phyloP scores from a whole-genome alignment of 2,329 filamentous ascomycete species.

The Coniochaeta ligniaria region DNA sequence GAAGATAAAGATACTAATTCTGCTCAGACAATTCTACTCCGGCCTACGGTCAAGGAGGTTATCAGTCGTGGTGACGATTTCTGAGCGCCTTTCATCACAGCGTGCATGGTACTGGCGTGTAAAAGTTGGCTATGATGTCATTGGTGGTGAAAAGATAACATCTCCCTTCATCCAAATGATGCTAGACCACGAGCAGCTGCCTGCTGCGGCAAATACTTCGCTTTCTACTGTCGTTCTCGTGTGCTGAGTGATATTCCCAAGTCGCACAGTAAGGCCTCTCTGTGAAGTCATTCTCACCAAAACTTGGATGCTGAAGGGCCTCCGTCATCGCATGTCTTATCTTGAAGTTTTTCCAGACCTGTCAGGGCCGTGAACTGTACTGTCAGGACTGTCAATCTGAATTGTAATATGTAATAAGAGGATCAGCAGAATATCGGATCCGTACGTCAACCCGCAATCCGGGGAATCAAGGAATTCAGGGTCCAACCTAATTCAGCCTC shows the following conservation, averaged over 20 bases:
- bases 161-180: neutral
- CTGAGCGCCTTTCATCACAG: slow-evolving; percentile 29
- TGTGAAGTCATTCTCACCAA: neutral
- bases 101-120: neutral
- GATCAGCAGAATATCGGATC: neutral
- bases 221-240: neutral
- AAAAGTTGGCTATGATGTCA: neutral
- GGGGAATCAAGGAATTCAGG: neutral
- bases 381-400: neutral
- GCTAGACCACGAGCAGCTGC: neutral
- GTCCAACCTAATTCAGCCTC: neutral
- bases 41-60: slow-evolving; percentile 79
- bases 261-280: neutral
- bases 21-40: slow-evolving; percentile 63
- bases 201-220: neutral
- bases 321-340: neutral
- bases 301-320: neutral
- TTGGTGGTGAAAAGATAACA: neutral
- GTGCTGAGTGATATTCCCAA: too few species aligned
- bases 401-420: neutral
- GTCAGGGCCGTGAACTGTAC: neutral
- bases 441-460: neutral
- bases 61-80: slow-evolving; percentile 83
- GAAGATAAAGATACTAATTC: slow-evolving; percentile 6
- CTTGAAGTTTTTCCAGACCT: neutral